phyloP scores from a whole-genome alignment of 2,329 filamentous ascomycete genomes.

The Pseudogymnoascus sp. region DNA sequence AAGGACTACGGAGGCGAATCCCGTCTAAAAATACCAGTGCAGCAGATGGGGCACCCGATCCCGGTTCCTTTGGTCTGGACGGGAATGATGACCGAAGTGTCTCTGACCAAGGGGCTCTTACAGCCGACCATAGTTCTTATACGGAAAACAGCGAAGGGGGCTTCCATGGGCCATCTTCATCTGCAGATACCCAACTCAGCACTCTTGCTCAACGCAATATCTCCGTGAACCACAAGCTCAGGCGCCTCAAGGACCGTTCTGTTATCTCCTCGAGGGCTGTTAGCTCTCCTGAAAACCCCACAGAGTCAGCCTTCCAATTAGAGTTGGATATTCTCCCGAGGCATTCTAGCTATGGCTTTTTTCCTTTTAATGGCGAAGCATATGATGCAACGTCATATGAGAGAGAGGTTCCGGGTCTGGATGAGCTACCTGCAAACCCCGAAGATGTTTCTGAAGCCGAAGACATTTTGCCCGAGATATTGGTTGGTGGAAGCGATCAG shows the following conservation, averaged over 20 bases:
- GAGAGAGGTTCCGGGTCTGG: conserved; percentile 4
- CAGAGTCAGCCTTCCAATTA: background rate
- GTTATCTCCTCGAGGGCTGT: background rate
- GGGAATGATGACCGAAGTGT: conserved; percentile 16
- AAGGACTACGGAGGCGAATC: conserved; percentile 17
- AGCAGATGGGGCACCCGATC: background rate
- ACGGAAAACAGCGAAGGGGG: conserved; percentile 20
- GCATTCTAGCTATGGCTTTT: background rate
- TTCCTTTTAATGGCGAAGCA: background rate
- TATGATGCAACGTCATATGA: conserved; percentile 7
- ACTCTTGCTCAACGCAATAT: background rate
- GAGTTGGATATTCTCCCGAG: background rate
- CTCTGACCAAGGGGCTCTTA: background rate
- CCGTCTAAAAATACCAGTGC: conserved; percentile 12
- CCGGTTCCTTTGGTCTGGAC: conserved; percentile 14
- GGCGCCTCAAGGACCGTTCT: background rate
- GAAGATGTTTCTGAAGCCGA: background rate
- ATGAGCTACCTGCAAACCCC: background rate
- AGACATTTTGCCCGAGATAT: background rate
- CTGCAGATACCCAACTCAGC: background rate
- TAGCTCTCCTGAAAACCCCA: background rate
- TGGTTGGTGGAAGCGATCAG: background rate
- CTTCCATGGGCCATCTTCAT: conserved; percentile 15
- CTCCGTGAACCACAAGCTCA: background rate
- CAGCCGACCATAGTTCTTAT: conserved; percentile 17